Evolutionary conservation across 495 filamentous ascomycete genomes (phyloP).

Genomic region (Aspergillus baeticus): DNA sequence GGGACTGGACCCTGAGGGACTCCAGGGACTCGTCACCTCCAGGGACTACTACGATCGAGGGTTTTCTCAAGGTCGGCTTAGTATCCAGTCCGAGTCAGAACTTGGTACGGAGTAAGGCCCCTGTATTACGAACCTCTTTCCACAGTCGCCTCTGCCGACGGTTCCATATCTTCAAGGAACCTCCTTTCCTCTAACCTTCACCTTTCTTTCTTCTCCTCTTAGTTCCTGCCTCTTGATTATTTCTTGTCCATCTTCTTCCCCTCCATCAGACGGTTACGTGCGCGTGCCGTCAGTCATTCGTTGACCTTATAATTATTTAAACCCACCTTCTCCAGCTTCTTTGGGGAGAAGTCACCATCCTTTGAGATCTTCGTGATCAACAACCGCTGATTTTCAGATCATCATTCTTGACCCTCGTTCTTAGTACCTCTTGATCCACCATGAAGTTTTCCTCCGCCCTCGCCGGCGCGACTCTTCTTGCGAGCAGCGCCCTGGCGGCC

Average conservation of each 20-base stretch:
- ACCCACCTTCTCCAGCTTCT: conserved; percentile 1
- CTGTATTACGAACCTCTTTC: not conserved
- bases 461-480: conserved; percentile 48
- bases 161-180: not conserved
- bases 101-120: not conserved
- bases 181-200: not conserved
- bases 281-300: conserved; percentile 27
- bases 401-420: conserved; percentile 6
- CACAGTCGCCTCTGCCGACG: too few species aligned
- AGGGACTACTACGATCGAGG: not conserved
- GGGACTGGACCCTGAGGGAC: conserved; percentile 4
- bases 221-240: conserved; percentile 21
- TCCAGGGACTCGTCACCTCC: not conserved
- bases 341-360: conserved; percentile 4
- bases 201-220: conserved; percentile 14
- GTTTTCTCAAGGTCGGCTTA: too few species aligned
- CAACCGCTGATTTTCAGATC: conserved; percentile 15
- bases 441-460: conserved; percentile 48
- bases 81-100: too few species aligned
- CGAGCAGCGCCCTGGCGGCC: conserved; percentile 51
- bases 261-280: conserved; percentile 18
- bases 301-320: conserved; percentile 9
- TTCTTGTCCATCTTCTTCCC: conserved; percentile 8
- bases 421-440: too few species aligned
- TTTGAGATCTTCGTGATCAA: conserved; percentile 8